These are phyloP conservation scores for Backusella tuberculispora DNA, from an alignment of 192 early-diverging fungal genomes.

Conservation along the genomic window DNA sequence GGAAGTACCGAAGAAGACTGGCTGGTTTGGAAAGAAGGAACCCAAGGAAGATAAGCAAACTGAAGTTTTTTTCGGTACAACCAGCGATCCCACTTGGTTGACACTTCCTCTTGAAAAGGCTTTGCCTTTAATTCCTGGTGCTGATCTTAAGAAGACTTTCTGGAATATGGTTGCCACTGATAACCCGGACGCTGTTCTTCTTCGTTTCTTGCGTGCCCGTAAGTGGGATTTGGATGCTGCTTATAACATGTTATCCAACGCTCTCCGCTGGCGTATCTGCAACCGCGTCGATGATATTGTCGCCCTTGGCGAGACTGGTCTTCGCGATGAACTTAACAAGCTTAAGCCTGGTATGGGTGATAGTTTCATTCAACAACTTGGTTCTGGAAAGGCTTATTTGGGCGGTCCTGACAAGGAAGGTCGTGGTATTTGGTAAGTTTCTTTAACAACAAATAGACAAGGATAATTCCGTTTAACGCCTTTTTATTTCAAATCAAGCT, in stretches of 20 bases:
- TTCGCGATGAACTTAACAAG: conserved; percentile 40
- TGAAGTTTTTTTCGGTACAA: conserved; percentile 21
- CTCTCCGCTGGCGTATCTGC: conserved; percentile 76
- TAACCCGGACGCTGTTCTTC: conserved; percentile 71
- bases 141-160: conserved; percentile 56
- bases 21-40: conserved; percentile 27
- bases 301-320: conserved; percentile 44
- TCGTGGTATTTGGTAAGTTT: conserved; percentile 58
- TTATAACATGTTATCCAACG: conserved; percentile 67
- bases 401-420: conserved; percentile 54
- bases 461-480: not conserved
- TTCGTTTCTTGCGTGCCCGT: conserved; percentile 85
- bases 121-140: conserved; percentile 27
- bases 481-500: conserved; percentile 35
- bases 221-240: conserved; percentile 87
- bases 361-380: conserved; percentile 45
- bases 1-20: conserved; percentile 8
- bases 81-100: conserved; percentile 7
- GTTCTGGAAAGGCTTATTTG: conserved; percentile 51
- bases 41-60: not conserved
- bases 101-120: conserved; percentile 30
- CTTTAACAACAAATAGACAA: not conserved
- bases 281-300: conserved; percentile 51
- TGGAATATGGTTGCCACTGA: conserved; percentile 65
- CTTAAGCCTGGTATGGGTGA: conserved; percentile 41